A percentile compares a stretch with the other conserved stretches of the same genome.
These are phyloP conservation scores for Heliamphora pulchella DNA, from an alignment of 179 eudicot species.

Conservation along the genomic window DNA sequence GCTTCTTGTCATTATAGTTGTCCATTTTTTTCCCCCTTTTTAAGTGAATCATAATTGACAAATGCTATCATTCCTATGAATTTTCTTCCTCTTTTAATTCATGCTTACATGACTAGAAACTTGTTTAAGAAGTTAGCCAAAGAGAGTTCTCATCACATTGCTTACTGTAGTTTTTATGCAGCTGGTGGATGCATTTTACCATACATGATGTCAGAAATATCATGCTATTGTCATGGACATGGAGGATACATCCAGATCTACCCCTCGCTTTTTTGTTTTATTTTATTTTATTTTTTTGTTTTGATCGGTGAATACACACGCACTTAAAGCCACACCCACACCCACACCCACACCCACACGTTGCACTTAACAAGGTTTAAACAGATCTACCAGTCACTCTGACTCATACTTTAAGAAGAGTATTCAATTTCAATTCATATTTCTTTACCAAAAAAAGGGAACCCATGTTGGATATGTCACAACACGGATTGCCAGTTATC, in stretches of 20 bases:
- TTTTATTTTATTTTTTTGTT: no score
- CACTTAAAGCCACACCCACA: no score
- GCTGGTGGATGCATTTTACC: neutral
- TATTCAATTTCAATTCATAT: neutral
- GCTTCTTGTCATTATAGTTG: constrained; percentile 6
- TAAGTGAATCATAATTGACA: neutral
- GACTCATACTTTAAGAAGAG: neutral
- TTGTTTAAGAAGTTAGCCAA: neutral
- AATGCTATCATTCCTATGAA: neutral
- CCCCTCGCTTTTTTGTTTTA: neutral
- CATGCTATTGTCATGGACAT: neutral
- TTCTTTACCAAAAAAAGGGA: neutral
- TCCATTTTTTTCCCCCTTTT: neutral
- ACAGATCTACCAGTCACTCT: neutral
- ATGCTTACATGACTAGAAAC: neutral
- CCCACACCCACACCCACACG: no score
- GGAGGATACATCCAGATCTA: neutral
- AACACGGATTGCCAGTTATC: neutral
- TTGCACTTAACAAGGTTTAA: no score
- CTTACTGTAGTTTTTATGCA: neutral
- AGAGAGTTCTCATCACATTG: neutral
- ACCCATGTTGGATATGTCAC: neutral
- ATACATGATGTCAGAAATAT: neutral
- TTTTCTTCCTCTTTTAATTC: neutral
- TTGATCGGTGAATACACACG: no score